Base-by-base conservation (phyloP, 164 flowering plant genomes). In the Malania oleifera region DNA sequence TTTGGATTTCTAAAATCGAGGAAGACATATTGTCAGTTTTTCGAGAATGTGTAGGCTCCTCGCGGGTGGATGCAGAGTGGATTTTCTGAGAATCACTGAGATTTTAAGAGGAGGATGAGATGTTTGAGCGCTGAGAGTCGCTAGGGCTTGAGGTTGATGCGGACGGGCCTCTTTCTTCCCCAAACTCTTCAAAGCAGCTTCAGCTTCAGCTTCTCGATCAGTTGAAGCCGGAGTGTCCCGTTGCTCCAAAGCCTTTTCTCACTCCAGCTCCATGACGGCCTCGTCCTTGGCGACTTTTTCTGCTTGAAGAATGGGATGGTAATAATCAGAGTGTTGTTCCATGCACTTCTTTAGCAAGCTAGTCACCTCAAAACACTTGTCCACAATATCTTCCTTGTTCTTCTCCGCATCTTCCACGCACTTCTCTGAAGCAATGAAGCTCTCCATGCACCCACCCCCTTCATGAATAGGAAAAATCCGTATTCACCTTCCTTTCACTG, bases 391-490 rank as follows among this genome's bases (percentile, higher is more conserved):
- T 37, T 86, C 91, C 9, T 75, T 56, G 54, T 74, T 79, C 68
- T 74, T 71, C 76, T 88, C 96, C 0, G 79, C 90, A 28, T 83
- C 84, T 51, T 82, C 82, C 1, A 87, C 66, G 54, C 98, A 92
- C 28, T 82, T 67, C 56, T 92, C 96, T 96, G 96, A 92, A 1
- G 77, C 79, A 1, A 73, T 54, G 54, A 92, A 92, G 19, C 40
- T 38, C 2, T 89, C 96, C 37, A 53, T 84, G 64, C 98, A 92
- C 18, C 86, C 96, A 12, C 98, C 98, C 4, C 93, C 61, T 87
- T 89, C 96, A 92, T 92, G 60, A 81, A 92, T 72, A 89, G 49
- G 58, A 96, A 89, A 57, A 92, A 87, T 59, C 96, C 96, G 66
- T 80, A 7, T 52, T 70, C 39, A 20, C 70, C 26, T 20, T 57